Percentiles rank a stretch among this genome's conserved stretches.
Evolutionary conservation across 2,329 filamentous ascomycete genomes (phyloP).

Genomic region (Monosporascus sp.): DNA sequence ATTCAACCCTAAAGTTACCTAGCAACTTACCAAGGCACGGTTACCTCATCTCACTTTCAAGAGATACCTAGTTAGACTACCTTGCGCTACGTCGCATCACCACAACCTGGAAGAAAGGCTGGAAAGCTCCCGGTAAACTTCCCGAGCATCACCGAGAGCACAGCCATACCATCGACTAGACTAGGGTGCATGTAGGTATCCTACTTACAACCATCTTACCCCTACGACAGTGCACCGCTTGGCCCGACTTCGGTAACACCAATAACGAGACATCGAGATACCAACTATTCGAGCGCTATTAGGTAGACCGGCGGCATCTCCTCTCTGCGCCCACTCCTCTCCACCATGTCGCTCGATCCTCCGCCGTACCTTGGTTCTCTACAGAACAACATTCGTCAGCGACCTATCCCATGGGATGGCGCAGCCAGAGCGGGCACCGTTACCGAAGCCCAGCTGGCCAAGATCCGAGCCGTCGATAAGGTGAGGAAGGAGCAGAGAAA

Average conservation of each 20-base stretch:
- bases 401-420: constrained; percentile 96
- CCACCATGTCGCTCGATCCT: constrained; percentile 80
- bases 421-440: constrained; percentile 90
- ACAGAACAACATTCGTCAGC: constrained; percentile 93
- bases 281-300: neutral
- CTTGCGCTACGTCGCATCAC: neutral
- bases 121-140: neutral
- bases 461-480: constrained; percentile 96
- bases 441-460: constrained; percentile 87
- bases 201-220: neutral
- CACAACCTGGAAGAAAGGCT: too few relatives aligned
- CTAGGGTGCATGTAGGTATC: too few relatives aligned
- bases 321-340: constrained; percentile 9
- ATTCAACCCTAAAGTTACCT: too few relatives aligned
- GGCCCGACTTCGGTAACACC: neutral
- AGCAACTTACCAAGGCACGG: neutral
- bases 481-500: constrained; percentile 86
- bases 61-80: too few relatives aligned
- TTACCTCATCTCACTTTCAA: neutral
- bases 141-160: neutral
- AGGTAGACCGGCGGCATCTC: constrained; percentile 11
- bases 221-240: neutral
- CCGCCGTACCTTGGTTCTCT: constrained; percentile 80
- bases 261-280: neutral
- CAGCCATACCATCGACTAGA: too few relatives aligned